phyloP scores from a whole-genome alignment of 306 rosid species.

The Carpinus fangiana region DNA sequence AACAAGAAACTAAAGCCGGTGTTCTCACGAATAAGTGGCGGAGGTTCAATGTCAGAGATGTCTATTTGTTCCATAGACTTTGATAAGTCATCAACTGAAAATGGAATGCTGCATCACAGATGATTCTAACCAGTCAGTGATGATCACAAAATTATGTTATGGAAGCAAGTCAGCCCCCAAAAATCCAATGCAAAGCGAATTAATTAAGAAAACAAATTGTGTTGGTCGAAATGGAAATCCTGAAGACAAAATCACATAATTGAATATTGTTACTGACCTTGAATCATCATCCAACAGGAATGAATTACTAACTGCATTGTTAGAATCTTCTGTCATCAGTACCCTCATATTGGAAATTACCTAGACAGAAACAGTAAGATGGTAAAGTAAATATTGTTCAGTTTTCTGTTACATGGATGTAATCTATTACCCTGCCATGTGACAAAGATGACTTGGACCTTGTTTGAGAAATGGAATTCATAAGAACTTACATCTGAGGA shows the following conservation, averaged over 20 bases:
- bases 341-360: slow-evolving; percentile 63
- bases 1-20: slow-evolving; percentile 61
- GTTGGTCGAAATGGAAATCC: background rate
- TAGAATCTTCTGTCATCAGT: slow-evolving; percentile 66
- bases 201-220: no score
- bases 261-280: slow-evolving; percentile 39
- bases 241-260: background rate
- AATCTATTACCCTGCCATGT: slow-evolving; percentile 13
- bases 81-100: slow-evolving; percentile 64
- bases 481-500: slow-evolving; percentile 74
- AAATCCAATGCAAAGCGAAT: no score
- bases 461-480: slow-evolving; percentile 38
- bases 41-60: slow-evolving; percentile 49
- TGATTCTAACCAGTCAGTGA: slow-evolving; percentile 22
- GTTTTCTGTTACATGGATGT: background rate
- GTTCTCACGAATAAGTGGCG: slow-evolving; percentile 51
- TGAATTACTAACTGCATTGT: slow-evolving; percentile 62
- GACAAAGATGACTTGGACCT: slow-evolving; percentile 35
- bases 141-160: slow-evolving; percentile 4
- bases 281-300: slow-evolving; percentile 67
- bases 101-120: slow-evolving; percentile 52
- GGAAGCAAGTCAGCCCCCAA: background rate
- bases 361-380: slow-evolving; percentile 34
- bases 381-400: slow-evolving; percentile 23
- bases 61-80: slow-evolving; percentile 59